A percentile compares a stretch with the other conserved stretches of the same genome.
These are phyloP conservation scores for Gnetum montanum DNA, from an alignment of 75 land plant species.

Conservation along the genomic window DNA sequence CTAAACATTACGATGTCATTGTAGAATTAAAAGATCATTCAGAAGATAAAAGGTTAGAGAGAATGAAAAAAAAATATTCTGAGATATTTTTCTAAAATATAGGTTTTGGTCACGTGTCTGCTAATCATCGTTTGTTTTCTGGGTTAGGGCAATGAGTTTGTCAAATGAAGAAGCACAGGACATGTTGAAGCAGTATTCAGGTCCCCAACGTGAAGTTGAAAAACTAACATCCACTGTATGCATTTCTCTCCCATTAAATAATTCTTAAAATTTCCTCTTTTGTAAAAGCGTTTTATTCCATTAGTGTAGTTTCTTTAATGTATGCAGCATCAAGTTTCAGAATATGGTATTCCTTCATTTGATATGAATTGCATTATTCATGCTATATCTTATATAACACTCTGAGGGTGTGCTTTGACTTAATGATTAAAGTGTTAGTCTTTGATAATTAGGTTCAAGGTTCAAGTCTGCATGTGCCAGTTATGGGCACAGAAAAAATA, in stretches of 20 bases:
- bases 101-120: background rate
- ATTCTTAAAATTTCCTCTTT: background rate
- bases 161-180: slow-evolving; percentile 25
- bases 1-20: slow-evolving; percentile 48
- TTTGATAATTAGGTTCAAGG: too few species aligned
- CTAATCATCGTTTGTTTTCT: background rate
- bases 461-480: too few species aligned
- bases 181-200: slow-evolving; percentile 48
- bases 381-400: too few species aligned
- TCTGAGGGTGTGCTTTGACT: too few species aligned
- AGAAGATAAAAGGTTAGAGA: slow-evolving; percentile 45
- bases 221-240: slow-evolving; percentile 45
- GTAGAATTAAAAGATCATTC: slow-evolving; percentile 71
- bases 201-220: slow-evolving; percentile 64
- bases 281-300: too few species aligned
- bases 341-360: too few species aligned
- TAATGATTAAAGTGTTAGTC: too few species aligned
- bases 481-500: too few species aligned
- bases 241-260: background rate
- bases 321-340: too few species aligned
- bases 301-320: too few species aligned
- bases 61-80: slow-evolving; percentile 40
- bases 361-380: too few species aligned
- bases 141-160: slow-evolving; percentile 63
- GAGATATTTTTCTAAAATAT: background rate